phyloP scores from a whole-genome alignment of 164 flowering plant genomes.

The Chloranthus sessilifolius region DNA sequence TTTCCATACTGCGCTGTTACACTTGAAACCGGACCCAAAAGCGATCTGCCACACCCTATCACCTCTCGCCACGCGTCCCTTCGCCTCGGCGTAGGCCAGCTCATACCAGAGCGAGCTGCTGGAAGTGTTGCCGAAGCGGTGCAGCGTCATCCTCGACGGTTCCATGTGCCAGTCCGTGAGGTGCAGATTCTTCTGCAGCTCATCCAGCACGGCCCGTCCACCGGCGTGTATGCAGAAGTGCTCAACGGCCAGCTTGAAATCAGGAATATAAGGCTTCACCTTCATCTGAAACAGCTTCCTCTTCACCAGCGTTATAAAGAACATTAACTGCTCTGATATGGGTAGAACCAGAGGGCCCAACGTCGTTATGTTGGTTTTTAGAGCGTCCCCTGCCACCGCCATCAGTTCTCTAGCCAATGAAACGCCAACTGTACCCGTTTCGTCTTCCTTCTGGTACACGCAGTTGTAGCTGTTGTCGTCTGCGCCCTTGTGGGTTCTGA shows the following conservation, averaged over 20 bases:
- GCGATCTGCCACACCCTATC: conserved; percentile 90
- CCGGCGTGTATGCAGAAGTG: conserved; percentile 84
- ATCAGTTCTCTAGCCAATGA: conserved; percentile 67
- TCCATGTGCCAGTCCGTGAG: conserved; percentile 84
- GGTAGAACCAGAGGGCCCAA: conserved; percentile 77
- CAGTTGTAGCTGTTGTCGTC: conserved; percentile 59
- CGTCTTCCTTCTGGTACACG: conserved; percentile 77
- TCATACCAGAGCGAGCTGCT: conserved; percentile 55
- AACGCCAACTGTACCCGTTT: conserved; percentile 55
- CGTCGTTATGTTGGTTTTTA: conserved; percentile 78
- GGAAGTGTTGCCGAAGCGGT: conserved; percentile 82
- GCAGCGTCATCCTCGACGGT: conserved; percentile 83
- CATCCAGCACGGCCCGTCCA: conserved; percentile 76
- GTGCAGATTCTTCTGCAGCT: conserved; percentile 60
- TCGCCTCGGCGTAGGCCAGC: conserved; percentile 62
- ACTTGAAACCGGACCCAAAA: conserved; percentile 87
- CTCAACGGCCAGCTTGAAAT: conserved; percentile 60
- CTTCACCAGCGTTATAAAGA: conserved; percentile 47
- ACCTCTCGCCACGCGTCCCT: conserved; percentile 53
- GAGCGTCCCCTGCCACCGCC: conserved; percentile 87
- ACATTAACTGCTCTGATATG: conserved; percentile 60
- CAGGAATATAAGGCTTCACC: conserved; percentile 81
- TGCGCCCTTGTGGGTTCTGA: conserved; percentile 74
- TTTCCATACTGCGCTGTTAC: conserved; percentile 87
- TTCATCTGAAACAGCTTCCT: conserved; percentile 42